phyloP scores from a whole-genome alignment of 768 basidiomycete species.

The Amanita thiersii region DNA sequence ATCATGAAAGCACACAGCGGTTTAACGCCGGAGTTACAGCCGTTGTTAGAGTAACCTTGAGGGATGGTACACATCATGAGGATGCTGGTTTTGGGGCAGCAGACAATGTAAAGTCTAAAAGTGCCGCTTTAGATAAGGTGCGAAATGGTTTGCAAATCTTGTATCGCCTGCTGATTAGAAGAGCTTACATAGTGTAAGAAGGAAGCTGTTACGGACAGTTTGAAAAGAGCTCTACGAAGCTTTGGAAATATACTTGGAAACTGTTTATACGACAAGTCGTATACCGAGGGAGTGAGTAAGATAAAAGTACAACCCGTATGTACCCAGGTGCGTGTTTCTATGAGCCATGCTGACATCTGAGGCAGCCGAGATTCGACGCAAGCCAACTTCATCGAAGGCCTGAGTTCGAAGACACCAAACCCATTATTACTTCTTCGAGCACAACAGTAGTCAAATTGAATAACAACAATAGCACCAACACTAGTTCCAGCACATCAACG shows the following conservation, averaged over 20 bases:
- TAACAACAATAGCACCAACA: conserved; percentile 10
- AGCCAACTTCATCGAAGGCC: conserved; percentile 62
- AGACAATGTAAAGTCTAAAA: conserved; percentile 85
- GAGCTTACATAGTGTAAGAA: conserved; percentile 75
- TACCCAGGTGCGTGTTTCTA: conserved; percentile 11
- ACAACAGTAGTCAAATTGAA: conserved; percentile 9
- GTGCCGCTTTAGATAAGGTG: conserved; percentile 86
- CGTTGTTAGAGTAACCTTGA: conserved; percentile 77
- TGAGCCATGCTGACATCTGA: conserved; percentile 1
- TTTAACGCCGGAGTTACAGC: conserved; percentile 77
- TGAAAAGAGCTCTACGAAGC: conserved; percentile 84
- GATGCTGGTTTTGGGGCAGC: conserved; percentile 87
- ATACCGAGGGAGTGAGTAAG: conserved; percentile 76
- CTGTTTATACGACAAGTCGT: conserved; percentile 94
- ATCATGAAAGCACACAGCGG: conserved; percentile 53
- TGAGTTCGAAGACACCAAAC: conserved; percentile 49
- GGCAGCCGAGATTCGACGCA: conserved; percentile 63
- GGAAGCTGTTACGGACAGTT: conserved; percentile 91
- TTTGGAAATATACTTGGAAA: conserved; percentile 96
- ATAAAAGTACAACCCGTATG: conserved; percentile 79
- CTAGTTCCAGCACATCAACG: conserved; percentile 14
- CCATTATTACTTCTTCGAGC: conserved; percentile 15
- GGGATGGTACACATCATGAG: conserved; percentile 86
- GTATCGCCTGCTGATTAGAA: not conserved
- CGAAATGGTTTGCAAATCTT: conserved; percentile 15